A percentile compares a stretch with the other conserved stretches of the same genome.
Conservation (phyloP, 1,284 basidiomycete genomes). For the Tylopilus orsonianus region DNA sequence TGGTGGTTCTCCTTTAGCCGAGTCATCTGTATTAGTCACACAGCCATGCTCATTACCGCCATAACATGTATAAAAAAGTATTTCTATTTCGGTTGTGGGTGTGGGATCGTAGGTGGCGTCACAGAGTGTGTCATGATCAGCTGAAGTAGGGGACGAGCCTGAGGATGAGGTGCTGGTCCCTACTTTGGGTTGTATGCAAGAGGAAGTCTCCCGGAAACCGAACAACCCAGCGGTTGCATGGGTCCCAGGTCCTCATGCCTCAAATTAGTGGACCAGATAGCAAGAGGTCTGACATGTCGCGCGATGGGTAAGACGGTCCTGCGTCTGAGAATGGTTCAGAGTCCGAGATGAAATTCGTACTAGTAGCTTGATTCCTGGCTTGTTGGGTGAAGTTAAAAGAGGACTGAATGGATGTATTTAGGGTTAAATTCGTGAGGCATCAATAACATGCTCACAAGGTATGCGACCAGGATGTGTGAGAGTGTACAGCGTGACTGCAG, state of each 20-base stretch:
- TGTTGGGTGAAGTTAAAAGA: neutral
- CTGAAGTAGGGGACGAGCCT: too few species aligned
- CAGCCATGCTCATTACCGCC: too few species aligned
- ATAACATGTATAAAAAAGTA: too few species aligned
- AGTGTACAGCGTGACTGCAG: neutral
- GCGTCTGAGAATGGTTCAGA: neutral
- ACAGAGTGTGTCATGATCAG: too few species aligned
- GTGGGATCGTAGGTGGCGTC: too few species aligned
- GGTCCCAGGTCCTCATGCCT: conserved; percentile 13
- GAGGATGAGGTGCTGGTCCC: too few species aligned
- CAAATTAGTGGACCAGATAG: neutral
- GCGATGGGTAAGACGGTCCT: neutral
- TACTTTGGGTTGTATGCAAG: too few species aligned
- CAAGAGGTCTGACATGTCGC: neutral
- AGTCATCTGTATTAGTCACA: too few species aligned
- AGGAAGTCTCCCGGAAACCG: conserved; percentile 12
- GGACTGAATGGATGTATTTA: neutral
- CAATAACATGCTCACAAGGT: neutral
- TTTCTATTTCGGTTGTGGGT: too few species aligned
- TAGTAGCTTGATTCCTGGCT: neutral
- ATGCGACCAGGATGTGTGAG: neutral
- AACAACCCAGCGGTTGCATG: neutral
- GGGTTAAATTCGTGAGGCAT: neutral
- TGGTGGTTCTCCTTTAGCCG: too few species aligned
- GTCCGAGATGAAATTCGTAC: neutral